Evolutionary conservation across 805 yeast species (phyloP), one percentile per base, ranked within the genome.

Genomic region (Saturnispora sekii): DNA sequence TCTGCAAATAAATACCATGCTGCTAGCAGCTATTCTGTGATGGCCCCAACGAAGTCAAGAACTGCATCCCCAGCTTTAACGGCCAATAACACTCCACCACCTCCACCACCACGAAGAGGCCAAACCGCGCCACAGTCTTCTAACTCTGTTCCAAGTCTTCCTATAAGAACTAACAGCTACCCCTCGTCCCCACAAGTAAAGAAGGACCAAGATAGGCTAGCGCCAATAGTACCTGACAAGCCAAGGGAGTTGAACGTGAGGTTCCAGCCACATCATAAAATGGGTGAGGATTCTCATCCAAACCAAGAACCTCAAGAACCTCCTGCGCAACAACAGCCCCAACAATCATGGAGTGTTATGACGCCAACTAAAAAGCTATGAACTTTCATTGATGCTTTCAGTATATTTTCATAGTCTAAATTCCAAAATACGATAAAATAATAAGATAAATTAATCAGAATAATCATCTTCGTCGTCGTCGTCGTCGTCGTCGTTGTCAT

Each of bases 221-320:
- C 63, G 10, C 66, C 67, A 4, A 52, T 63, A 4, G 63, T 62
- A 8, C 67, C 67, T 4, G 17, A 45, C 6, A 63, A 62, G 41
- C 65, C 66, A 3, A 55, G 56, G 33, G 33, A 51, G 5, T 44
- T 63, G 40, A 49, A 53, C 30, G 47, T 11, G 15, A 52, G n/a
- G 50, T 52, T 38, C 21, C 21, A 31, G 28, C 43, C 34, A 32
- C 40, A 15, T 10, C 44, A 18, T 43, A 32, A 33, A n/a, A 4
- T 33, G 10, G 26, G 15, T 1, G 33, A 32, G 12, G 15, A 43
- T 34, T 14, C 41, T 21, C 26, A 30, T n/a, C 46, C 14, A n/a
- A 46, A 11, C 32, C 8, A 3, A 33, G 41, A 2, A 9, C 39
- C 9, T 10, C 32, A 4, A 35, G 31, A 10, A 15, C 29, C 11